Evolutionary conservation across 441 rosid genomes (phyloP), one percentile per base, ranked within the genome.

Genomic region (Adansonia rubrostipa): DNA sequence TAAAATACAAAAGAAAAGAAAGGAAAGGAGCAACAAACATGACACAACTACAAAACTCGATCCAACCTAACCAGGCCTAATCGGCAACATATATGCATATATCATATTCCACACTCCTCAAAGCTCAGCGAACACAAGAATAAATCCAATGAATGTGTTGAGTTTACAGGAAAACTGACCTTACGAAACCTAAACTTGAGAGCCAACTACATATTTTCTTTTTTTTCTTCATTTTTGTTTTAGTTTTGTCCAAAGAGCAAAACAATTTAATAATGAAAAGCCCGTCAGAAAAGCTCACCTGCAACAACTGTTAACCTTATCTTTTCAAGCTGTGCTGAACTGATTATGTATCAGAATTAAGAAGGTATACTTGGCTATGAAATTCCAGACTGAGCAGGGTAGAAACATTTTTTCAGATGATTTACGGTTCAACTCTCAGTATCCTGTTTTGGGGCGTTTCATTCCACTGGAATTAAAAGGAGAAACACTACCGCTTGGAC

Each of bases 361-460:
- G 84, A 80, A 54, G 60, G 79, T 79, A 79, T 77, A 78, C 50
- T 74, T 71, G 68, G 82, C 75, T 71, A 71, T 73, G 82, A 76
- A 76, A 75, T 73, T 68, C 69, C 63, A 79, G 64, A 2, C 36
- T 28, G 36, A 69, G 86, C 80, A 76, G 71, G 77, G 14, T 56
- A 17, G 44, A 40, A 76, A 74, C 75, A 77, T 40, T 58, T 60
- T 19, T 28, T 28, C 78, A 78, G 71, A 80, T 17, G 24, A 22
- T 58, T 61, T n/a, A 61, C 7, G 57, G 54, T 9, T 62, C 66
- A 33, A 70, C 69, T 81, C 63, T 88, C 85, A 95, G 85, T 94
- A 89, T 68, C 97, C 97, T 4, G 96, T 95, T 84, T 95, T 95
- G 0, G 97, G 96, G 11, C 99, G 98, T 86, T 96, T 96, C 96